Conservation (phyloP, 352 stramenopile genomes). For the Aphanomyces euteiches region DNA sequence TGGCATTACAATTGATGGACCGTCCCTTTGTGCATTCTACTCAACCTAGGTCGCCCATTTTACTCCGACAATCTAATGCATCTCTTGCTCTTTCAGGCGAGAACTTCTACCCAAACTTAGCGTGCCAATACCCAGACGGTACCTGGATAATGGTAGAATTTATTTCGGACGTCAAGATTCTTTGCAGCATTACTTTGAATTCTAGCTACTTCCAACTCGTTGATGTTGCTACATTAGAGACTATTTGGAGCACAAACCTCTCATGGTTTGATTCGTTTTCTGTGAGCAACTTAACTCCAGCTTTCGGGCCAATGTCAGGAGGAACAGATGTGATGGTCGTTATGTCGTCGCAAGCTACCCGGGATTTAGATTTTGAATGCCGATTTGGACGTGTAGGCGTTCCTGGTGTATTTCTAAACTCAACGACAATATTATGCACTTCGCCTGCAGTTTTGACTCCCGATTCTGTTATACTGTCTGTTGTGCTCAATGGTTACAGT, state of each 20-base stretch:
- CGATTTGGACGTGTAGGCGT: conserved; percentile 10
- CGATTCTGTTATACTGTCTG: not conserved
- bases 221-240: not conserved
- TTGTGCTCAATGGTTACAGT: not conserved
- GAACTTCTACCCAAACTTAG: conserved; percentile 8
- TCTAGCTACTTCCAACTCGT: not conserved
- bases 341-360: not conserved
- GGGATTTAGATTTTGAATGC: not conserved
- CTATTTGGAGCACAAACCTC: not conserved
- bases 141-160: not conserved
- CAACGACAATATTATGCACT: not conserved
- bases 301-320: not conserved
- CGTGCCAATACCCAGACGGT: not conserved
- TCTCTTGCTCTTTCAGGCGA: not conserved
- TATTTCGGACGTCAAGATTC: not conserved
- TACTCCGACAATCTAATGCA: not conserved
- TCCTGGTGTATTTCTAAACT: not conserved
- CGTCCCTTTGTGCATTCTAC: not conserved
- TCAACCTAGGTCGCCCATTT: not conserved
- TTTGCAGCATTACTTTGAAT: not conserved
- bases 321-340: conserved; percentile 13
- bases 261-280: conserved; percentile 13
- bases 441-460: not conserved
- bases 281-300: not conserved
- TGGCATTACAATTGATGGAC: not conserved